These are phyloP conservation scores for Fusarium paranaense DNA, from an alignment of 2,329 filamentous ascomycete genomes.

Conservation along the genomic window DNA sequence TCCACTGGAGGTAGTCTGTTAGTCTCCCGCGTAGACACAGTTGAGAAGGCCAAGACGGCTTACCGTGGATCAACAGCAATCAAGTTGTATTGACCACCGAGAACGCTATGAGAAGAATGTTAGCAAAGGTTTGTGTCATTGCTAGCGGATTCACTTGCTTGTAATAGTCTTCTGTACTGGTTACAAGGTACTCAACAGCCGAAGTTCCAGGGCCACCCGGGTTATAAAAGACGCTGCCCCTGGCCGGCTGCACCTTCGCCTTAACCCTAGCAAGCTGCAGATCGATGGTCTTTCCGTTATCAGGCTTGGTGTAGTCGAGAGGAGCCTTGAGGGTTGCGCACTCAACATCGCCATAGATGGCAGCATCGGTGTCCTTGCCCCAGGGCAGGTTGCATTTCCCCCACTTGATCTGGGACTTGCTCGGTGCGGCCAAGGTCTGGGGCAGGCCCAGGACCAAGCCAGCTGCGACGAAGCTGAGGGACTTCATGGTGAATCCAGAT, in stretches of 20 bases:
- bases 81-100: slow-evolving; percentile 19
- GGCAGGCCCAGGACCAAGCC: background rate
- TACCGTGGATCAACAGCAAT: slow-evolving; percentile 29
- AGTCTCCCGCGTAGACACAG: background rate
- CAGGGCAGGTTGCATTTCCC: background rate
- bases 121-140: background rate
- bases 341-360: slow-evolving; percentile 11
- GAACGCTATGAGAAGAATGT: background rate
- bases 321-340: slow-evolving; percentile 52
- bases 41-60: background rate
- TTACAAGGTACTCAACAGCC: slow-evolving; percentile 10
- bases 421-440: background rate
- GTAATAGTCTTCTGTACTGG: background rate
- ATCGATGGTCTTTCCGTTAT: slow-evolving; percentile 42
- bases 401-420: background rate
- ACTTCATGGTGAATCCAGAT: background rate
- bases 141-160: slow-evolving; percentile 1
- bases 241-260: slow-evolving; percentile 44
- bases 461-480: background rate
- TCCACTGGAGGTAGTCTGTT: slow-evolving; percentile 1
- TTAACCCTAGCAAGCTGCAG: slow-evolving; percentile 48
- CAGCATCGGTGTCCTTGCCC: background rate
- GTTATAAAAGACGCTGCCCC: slow-evolving; percentile 54
- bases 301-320: slow-evolving; percentile 51
- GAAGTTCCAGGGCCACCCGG: slow-evolving; percentile 50